Evolutionary conservation across 805 yeast species (phyloP), one percentile per base, ranked within the genome.

Genomic region (Hanseniaspora jakobsenii): DNA sequence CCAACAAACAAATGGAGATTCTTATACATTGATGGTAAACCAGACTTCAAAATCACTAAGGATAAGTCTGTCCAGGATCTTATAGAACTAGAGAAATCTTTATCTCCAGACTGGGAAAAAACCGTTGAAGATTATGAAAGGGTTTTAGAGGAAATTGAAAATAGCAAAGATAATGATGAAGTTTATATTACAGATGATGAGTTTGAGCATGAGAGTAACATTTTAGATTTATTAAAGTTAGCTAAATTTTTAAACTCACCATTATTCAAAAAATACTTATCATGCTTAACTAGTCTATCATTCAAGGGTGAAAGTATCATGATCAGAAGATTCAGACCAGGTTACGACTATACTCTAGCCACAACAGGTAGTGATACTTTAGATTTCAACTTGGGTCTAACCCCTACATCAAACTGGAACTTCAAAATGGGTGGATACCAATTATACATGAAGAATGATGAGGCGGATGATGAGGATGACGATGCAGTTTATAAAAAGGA

Each of bases 371-470:
- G 36, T 7, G 22, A 28, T 7, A 71, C 70, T 16, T 59, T 89
- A 16, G 97, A 89, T 55, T 91, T 86, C 2, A 82, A 94, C 0
- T 61, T 89, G 47, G 75, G 78, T 45, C 59, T 91, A 36, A 89
- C 97, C 0, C 95, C 95, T 1, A 71, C 81, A 2, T 83, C 83
- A 31, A 89, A 96, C 95, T 83, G 76, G 38, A 67, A 73, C 27
- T 94, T 94, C n/a, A 94, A 84, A 54, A 64, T 70, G 38, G 99
- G 99, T 29, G 99, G 96, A 2, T 91, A 93, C 62, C 96, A 91
- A 56, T 66, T 93, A 43, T 79, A 89, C 55, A 83, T 91, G 94
- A 66, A 70, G n/a, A 65, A 70, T 49, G 73, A 73, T 36, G 71
- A 66, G 19, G 70, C 64, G 19, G 75, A 65, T n/a, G 63, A 55